Base-by-base conservation (phyloP, 805 yeast species). In the Candida dendrica region DNA sequence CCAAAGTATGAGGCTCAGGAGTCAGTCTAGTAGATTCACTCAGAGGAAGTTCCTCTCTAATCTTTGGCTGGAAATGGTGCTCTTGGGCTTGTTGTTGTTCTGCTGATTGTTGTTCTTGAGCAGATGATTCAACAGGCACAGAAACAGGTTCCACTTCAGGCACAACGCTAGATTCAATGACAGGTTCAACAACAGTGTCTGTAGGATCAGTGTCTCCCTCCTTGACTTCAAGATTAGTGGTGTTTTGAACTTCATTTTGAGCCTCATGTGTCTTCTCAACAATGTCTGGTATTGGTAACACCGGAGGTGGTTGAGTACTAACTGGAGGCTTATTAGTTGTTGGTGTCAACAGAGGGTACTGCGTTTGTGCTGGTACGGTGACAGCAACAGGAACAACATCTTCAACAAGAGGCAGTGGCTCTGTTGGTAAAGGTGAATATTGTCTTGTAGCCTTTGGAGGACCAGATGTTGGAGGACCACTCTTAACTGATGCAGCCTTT, bases 21-120 rank as follows among this genome's bases (percentile, higher is more conserved):
- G 37, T 20, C 26, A 34, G 27, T 20, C 37, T 19, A 13, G 37
- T 34, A 19, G 37, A 34, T 20, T 34, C 37, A 22, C 37, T 15
- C 26, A 34, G 17, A 20, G 37, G 37, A 3, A 19, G 10, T 6
- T 19, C 37, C 20, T 34, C 37, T 6, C 17, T n/a, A 15, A 15
- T 30, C 33, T 30, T 30, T 15, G n/a, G n/a, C 9, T 30, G 24
- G 8, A 22, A 6, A 8, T 22, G 24, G 24, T 22, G 8, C 8
- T 22, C 24, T 8, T 22, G 24, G 6, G 24, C 8, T 22, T 22
- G 24, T 22, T 22, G 24, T 22, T 22, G 8, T 22, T 22, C 24
- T n/a, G n/a, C n/a, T n/a, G n/a, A n/a, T n/a, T n/a, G n/a, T n/a
- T n/a, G n/a, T n/a, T n/a, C 30, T n/a, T 27, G 5, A 11, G 30